A percentile compares a stretch with the other conserved stretches of the same genome.
Conservation (phyloP, 768 basidiomycete genomes). For the Basidioascus undulatus region DNA sequence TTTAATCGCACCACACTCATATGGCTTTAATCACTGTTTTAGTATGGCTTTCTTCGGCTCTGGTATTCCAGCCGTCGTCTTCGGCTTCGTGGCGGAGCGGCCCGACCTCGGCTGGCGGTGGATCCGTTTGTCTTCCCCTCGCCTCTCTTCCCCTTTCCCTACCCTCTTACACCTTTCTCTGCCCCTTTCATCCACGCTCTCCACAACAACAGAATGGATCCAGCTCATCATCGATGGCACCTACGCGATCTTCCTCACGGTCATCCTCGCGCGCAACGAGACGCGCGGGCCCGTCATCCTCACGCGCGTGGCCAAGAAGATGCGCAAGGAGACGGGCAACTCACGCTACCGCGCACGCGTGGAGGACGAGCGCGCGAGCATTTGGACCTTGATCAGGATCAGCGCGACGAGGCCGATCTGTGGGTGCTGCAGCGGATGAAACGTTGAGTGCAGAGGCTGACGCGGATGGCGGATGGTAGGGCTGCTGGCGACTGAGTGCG, state of each 20-base stretch:
- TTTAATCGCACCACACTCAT: too few relatives aligned
- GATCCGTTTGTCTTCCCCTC: constrained; percentile 81
- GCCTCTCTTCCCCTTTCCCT: constrained; percentile 48
- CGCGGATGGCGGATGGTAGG: too few relatives aligned
- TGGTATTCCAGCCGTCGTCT: too few relatives aligned
- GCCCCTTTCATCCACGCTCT: neutral
- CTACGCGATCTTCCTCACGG: constrained; percentile 27
- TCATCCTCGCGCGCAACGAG: constrained; percentile 45
- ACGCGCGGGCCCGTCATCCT: constrained; percentile 51
- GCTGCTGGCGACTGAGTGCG: too few relatives aligned
- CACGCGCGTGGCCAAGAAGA: constrained; percentile 32
- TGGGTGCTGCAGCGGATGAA: too few relatives aligned
- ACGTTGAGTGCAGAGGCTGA: too few relatives aligned
- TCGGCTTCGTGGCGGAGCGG: constrained; percentile 28
- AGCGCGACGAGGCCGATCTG: constrained; percentile 48
- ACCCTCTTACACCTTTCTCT: constrained; percentile 12
- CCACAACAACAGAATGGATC: constrained; percentile 1
- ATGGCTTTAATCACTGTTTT: too few relatives aligned
- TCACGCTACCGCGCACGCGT: constrained; percentile 34
- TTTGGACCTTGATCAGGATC: constrained; percentile 37
- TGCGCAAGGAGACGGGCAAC: constrained; percentile 43
- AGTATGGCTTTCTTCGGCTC: too few relatives aligned
- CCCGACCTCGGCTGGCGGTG: constrained; percentile 42
- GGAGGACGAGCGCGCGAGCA: constrained; percentile 35
- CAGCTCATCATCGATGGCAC: constrained; percentile 27